These are phyloP conservation scores for Coniophora puteana DNA, from an alignment of 1,284 basidiomycete genomes.

Conservation along the genomic window DNA sequence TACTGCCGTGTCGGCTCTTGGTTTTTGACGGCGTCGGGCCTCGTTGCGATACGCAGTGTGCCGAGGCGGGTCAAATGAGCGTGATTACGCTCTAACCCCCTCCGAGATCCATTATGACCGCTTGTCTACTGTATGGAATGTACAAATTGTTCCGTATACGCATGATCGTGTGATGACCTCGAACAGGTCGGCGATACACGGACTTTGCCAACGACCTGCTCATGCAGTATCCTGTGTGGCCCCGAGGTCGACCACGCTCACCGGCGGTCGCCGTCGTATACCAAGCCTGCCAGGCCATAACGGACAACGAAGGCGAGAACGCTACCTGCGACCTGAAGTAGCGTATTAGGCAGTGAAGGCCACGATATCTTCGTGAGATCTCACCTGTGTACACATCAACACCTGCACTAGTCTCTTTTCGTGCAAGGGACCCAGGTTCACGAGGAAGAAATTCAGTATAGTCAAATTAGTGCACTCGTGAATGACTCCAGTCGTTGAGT, in stretches of 20 bases:
- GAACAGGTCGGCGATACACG: conserved; percentile 12
- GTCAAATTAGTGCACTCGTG: conserved; percentile 81
- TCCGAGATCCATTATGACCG: background rate
- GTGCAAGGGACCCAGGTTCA: conserved; percentile 76
- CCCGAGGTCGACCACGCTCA: conserved; percentile 24
- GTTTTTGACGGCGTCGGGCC: too few species aligned
- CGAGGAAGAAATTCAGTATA: conserved; percentile 79
- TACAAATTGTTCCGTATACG: too few species aligned
- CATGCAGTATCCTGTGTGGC: background rate
- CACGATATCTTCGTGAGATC: conserved; percentile 12
- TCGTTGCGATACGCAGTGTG: too few species aligned
- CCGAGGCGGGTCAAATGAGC: conserved; percentile 6
- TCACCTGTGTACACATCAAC: conserved; percentile 72
- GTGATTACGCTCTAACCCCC: conserved; percentile 24
- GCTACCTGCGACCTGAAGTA: conserved; percentile 61
- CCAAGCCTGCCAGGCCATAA: conserved; percentile 82
- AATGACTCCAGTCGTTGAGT: conserved; percentile 54
- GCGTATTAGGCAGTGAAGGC: conserved; percentile 6
- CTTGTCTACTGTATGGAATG: conserved; percentile 2
- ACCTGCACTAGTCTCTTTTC: conserved; percentile 74
- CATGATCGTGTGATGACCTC: too few species aligned
- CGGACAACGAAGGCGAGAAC: conserved; percentile 77
- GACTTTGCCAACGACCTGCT: conserved; percentile 3
- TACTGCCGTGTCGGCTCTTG: too few species aligned
- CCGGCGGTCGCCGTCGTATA: conserved; percentile 88